phyloP scores from a whole-genome alignment of 306 rosid genomes.

The Trichosanthes truncata region DNA sequence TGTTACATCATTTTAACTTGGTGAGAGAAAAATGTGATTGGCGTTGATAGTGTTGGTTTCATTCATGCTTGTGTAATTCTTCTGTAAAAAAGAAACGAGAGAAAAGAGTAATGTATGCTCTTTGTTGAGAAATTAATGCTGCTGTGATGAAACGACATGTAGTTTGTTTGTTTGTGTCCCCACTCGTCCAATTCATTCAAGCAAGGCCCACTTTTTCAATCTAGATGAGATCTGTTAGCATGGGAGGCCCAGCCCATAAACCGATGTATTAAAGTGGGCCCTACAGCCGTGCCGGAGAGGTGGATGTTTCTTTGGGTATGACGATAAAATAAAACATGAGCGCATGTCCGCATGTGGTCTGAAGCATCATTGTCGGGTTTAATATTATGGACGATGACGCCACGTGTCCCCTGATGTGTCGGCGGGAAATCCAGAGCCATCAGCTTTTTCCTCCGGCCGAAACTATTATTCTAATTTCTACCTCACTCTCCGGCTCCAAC shows the following conservation, averaged over 20 bases:
- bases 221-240: too few relatives aligned
- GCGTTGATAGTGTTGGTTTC: constrained; percentile 3
- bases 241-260: neutral
- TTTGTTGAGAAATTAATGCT: neutral
- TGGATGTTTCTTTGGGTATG: too few relatives aligned
- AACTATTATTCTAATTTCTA: too few relatives aligned
- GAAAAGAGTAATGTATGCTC: neutral
- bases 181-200: neutral
- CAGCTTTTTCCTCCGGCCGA: neutral
- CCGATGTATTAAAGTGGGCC: neutral
- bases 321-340: neutral
- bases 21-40: neutral
- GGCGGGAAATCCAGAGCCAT: neutral
- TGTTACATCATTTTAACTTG: neutral
- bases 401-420: neutral
- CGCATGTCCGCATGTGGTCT: neutral
- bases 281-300: neutral
- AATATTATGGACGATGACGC: neutral
- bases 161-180: neutral
- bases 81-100: neutral
- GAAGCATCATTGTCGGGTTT: neutral
- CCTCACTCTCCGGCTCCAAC: too few relatives aligned
- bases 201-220: neutral
- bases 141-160: neutral
- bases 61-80: constrained; percentile 5